These are phyloP conservation scores for Tetrahymena elliotti DNA, from an alignment of 73 alveolate genomes.

Conservation along the genomic window DNA sequence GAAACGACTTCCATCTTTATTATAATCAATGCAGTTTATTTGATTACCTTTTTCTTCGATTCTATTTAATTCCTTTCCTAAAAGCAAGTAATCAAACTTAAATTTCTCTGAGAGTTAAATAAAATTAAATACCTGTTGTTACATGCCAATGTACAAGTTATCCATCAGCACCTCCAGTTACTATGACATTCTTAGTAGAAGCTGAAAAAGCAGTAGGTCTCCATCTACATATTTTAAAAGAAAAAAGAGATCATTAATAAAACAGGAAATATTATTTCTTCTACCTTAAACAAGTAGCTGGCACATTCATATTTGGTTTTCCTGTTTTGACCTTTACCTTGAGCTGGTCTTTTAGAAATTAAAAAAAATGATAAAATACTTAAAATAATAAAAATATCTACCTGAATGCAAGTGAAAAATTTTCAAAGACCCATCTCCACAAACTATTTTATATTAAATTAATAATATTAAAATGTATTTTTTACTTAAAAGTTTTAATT, in stretches of 20 bases:
- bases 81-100: not conserved
- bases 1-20: slow-evolving; percentile 79
- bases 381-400: slow-evolving; percentile 8
- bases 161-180: slow-evolving; percentile 91
- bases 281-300: slow-evolving; percentile 55
- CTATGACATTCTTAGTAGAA: slow-evolving; percentile 65
- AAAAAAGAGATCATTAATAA: not conserved
- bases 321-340: slow-evolving; percentile 36
- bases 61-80: slow-evolving; percentile 66
- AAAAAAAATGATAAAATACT: slow-evolving; percentile 4
- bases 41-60: slow-evolving; percentile 81
- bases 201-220: slow-evolving; percentile 62
- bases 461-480: too few species aligned
- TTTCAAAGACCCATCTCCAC: slow-evolving; percentile 69
- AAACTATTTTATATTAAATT: not conserved
- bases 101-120: not conserved
- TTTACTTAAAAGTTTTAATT: too few species aligned
- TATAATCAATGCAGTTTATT: slow-evolving; percentile 82
- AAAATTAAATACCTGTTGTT: slow-evolving; percentile 76
- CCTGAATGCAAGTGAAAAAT: slow-evolving; percentile 70
- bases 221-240: slow-evolving; percentile 32
- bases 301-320: slow-evolving; percentile 48
- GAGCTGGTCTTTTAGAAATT: slow-evolving; percentile 32
- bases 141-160: slow-evolving; percentile 85
- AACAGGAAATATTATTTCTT: not conserved